Conservation (phyloP, 1,284 basidiomycete genomes). For the Tilletia caries region DNA sequence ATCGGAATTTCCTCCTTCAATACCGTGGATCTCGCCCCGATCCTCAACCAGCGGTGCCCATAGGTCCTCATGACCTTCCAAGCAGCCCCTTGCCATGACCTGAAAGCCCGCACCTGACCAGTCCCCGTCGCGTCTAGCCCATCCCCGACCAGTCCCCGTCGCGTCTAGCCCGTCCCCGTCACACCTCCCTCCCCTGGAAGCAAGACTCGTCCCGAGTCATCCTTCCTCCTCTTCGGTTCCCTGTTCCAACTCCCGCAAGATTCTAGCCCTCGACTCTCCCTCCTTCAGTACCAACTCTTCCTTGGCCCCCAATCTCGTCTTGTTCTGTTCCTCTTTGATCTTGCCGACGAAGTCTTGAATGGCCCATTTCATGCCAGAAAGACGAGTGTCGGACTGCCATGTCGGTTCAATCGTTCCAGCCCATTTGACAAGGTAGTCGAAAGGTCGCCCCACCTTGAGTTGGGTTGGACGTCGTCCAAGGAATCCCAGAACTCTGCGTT, state of each 20-base stretch:
- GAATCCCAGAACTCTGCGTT: not conserved
- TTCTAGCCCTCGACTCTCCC: not conserved
- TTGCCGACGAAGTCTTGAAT: not conserved
- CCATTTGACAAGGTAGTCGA: not conserved
- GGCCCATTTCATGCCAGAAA: not conserved
- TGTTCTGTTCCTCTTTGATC: not conserved
- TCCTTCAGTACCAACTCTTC: not conserved
- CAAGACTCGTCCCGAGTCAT: too few species aligned
- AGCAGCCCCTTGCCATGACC: too few species aligned
- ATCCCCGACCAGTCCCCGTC: too few species aligned
- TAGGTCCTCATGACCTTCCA: too few species aligned
- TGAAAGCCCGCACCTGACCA: too few species aligned
- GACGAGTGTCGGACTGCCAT: not conserved
- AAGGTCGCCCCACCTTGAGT: not conserved
- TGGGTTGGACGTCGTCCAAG: not conserved
- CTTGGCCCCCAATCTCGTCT: not conserved
- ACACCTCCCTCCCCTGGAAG: too few species aligned
- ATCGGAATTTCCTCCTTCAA: too few species aligned
- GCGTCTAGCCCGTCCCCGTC: too few species aligned
- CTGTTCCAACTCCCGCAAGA: not conserved
- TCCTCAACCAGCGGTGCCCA: too few species aligned
- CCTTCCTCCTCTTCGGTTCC: too few species aligned
- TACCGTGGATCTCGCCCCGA: too few species aligned
- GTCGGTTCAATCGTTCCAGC: not conserved
- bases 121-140: too few species aligned